phyloP scores from a whole-genome alignment of 768 basidiomycete species.

The Coprinopsis cinerea region DNA sequence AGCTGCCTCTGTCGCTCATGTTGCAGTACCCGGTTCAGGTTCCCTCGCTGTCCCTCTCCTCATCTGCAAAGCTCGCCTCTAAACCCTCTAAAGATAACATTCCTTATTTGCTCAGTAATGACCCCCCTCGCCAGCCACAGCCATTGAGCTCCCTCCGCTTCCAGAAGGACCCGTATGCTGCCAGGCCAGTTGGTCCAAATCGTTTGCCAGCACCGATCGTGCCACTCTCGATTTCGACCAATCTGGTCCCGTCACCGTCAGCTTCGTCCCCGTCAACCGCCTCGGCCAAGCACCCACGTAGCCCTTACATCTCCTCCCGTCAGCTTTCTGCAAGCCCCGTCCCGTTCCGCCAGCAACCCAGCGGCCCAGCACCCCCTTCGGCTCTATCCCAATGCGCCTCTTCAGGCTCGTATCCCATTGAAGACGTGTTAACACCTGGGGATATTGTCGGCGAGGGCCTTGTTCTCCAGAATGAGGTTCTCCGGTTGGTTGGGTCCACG shows the following conservation, averaged over 20 bases:
- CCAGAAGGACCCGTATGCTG: constrained; percentile 30
- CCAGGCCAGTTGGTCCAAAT: constrained; percentile 18
- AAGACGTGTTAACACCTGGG: constrained; percentile 66
- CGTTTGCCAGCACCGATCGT: constrained; percentile 18
- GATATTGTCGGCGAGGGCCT: constrained; percentile 70
- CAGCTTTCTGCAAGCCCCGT: constrained; percentile 25
- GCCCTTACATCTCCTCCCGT: constrained; percentile 34
- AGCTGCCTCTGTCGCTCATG: constrained; percentile 30
- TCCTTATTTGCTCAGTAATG: constrained; percentile 38
- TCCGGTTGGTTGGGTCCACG: constrained; percentile 48
- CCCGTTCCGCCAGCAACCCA: constrained; percentile 19
- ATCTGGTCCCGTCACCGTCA: constrained; percentile 30
- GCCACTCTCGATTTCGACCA: constrained; percentile 25
- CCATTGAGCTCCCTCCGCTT: constrained; percentile 31
- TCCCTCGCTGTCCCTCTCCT: constrained; percentile 34
- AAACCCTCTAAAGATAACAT: constrained; percentile 25
- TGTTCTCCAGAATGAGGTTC: constrained; percentile 57
- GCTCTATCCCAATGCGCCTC: constrained; percentile 28
- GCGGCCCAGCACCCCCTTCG: constrained; percentile 20
- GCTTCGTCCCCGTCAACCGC: constrained; percentile 30
- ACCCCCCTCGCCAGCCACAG: constrained; percentile 21
- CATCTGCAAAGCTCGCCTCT: constrained; percentile 25
- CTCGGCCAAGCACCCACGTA: constrained; percentile 30
- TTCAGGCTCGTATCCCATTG: constrained; percentile 31
- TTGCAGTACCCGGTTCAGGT: constrained; percentile 52